Conservation (phyloP, 2,329 filamentous ascomycete species). For the Colletotrichum acutatum region DNA sequence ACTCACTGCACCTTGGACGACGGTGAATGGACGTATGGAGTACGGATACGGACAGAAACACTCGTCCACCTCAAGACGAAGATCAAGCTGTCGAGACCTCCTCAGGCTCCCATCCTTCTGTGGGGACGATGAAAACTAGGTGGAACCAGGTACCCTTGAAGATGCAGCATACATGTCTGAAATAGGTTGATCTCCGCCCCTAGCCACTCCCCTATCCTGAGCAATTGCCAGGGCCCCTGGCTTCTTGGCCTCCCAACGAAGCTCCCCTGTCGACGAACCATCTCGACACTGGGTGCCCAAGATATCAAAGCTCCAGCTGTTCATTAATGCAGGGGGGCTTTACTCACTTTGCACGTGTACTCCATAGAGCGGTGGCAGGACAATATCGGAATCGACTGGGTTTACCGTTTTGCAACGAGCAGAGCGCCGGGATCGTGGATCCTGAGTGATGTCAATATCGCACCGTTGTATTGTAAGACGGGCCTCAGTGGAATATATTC, state of each 20-base stretch:
- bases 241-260: background rate
- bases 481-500: constrained; percentile 1
- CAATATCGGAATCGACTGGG: constrained; percentile 26
- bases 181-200: constrained; percentile 33
- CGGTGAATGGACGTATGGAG: background rate
- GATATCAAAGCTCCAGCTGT: constrained; percentile 15
- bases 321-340: constrained; percentile 17
- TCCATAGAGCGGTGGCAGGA: constrained; percentile 23
- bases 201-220: constrained; percentile 17
- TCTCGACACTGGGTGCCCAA: constrained; percentile 21
- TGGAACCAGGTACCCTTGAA: constrained; percentile 13
- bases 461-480: constrained; percentile 16
- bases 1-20: background rate
- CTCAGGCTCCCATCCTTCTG: background rate
- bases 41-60: background rate
- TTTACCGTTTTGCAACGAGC: constrained; percentile 1
- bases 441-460: constrained; percentile 25
- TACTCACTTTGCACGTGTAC: background rate
- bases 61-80: background rate
- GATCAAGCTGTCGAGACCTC: background rate
- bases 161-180: constrained; percentile 29
- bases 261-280: constrained; percentile 10
- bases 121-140: background rate
- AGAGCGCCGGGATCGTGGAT: constrained; percentile 18
- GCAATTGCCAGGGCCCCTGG: background rate